These are phyloP conservation scores for Blakeslea trispora DNA, from an alignment of 371 early-diverging fungal genomes.

Conservation along the genomic window DNA sequence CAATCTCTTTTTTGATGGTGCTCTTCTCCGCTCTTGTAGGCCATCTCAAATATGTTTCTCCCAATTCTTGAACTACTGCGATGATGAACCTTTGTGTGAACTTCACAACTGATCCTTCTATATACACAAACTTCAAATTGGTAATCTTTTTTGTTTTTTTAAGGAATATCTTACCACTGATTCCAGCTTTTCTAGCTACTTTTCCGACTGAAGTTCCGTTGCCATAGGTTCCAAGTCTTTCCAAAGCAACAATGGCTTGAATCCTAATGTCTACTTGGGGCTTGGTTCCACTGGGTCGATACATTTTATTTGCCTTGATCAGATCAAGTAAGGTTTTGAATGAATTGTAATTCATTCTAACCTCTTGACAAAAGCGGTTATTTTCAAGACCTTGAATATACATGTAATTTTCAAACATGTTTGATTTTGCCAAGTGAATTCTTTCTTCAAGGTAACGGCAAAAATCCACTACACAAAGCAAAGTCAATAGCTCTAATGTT, in stretches of 20 bases:
- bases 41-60: not conserved
- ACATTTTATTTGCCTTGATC: too few species aligned
- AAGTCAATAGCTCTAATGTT: too few species aligned
- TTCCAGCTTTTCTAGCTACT: not conserved
- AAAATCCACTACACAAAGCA: too few species aligned
- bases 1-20: not conserved
- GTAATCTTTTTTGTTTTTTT: too few species aligned
- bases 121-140: not conserved
- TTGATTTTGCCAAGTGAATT: too few species aligned
- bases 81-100: slow-evolving; percentile 1
- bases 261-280: not conserved
- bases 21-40: not conserved
- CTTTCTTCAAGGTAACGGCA: too few species aligned
- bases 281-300: not conserved
- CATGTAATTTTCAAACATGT: too few species aligned
- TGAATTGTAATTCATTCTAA: too few species aligned
- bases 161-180: not conserved
- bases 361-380: too few species aligned
- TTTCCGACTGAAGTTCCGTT: not conserved
- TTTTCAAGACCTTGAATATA: too few species aligned
- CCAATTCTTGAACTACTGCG: not conserved
- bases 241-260: slow-evolving; percentile 1
- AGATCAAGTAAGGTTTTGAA: too few species aligned
- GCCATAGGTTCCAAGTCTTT: not conserved
- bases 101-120: not conserved